These are phyloP conservation scores for Yamadazyma dushanensis DNA, from an alignment of 1,139 yeast genomes.

Conservation along the genomic window DNA sequence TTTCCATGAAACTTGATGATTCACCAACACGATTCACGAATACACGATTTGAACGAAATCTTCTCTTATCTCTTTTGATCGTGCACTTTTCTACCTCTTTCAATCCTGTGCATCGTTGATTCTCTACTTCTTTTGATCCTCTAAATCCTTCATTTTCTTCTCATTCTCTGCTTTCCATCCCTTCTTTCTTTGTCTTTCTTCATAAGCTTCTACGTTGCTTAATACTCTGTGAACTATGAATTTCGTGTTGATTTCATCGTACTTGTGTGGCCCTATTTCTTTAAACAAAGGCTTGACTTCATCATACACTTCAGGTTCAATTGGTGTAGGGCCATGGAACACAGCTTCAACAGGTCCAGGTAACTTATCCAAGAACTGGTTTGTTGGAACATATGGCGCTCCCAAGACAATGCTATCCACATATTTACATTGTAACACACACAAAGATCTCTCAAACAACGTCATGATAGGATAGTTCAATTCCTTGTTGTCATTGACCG, in stretches of 20 bases:
- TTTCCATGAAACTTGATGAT: conserved; percentile 1
- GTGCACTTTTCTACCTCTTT: neutral
- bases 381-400: conserved; percentile 59
- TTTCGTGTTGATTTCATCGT: conserved; percentile 59
- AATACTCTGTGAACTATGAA: conserved; percentile 70
- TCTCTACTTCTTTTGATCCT: conserved; percentile 5
- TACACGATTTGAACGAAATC: neutral
- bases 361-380: conserved; percentile 35
- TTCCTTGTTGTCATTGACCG: conserved; percentile 61
- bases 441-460: conserved; percentile 76
- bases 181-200: conserved; percentile 75
- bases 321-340: conserved; percentile 63
- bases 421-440: conserved; percentile 83
- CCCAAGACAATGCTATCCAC: conserved; percentile 76
- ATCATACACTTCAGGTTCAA: conserved; percentile 42
- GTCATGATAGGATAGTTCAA: conserved; percentile 84
- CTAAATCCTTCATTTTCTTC: conserved; percentile 24
- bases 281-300: conserved; percentile 38
- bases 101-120: neutral
- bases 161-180: conserved; percentile 66
- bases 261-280: conserved; percentile 55
- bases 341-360: conserved; percentile 47
- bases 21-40: neutral
- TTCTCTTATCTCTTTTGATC: neutral
- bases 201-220: conserved; percentile 63